Percentiles rank a stretch among this genome's conserved stretches.
phyloP scores from a whole-genome alignment of 2,329 filamentous ascomycete genomes.

The Lasiodiplodia sp. region DNA sequence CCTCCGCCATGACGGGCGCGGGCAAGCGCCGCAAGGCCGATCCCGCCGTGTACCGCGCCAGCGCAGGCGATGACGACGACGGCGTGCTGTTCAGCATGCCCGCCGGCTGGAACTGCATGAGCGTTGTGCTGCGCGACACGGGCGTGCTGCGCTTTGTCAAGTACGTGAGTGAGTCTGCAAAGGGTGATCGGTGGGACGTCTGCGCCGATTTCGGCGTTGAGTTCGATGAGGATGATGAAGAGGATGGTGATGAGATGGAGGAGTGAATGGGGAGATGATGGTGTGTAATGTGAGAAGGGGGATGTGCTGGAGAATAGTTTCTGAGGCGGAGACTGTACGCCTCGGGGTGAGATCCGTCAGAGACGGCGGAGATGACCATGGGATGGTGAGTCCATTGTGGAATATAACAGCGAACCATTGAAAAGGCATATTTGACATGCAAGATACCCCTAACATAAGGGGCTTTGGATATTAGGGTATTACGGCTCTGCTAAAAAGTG shows the following conservation, averaged over 20 bases:
- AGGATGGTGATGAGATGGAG: conserved; percentile 10
- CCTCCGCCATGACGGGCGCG: conserved; percentile 53
- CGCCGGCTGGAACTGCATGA: conserved; percentile 87
- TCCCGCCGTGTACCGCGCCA: conserved; percentile 78
- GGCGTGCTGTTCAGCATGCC: conserved; percentile 73
- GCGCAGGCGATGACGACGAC: conserved; percentile 72
- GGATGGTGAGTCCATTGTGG: too few relatives aligned
- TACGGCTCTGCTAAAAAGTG: background rate
- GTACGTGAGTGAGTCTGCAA: conserved; percentile 83
- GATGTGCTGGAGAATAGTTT: background rate
- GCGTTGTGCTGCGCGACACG: conserved; percentile 85
- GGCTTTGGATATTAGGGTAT: conserved; percentile 11
- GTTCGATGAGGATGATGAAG: conserved; percentile 58
- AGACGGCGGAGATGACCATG: background rate
- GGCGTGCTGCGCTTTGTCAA: conserved; percentile 94
- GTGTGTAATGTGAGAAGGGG: background rate
- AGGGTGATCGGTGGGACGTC: conserved; percentile 92
- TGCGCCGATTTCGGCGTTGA: conserved; percentile 78
- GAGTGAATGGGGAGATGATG: background rate
- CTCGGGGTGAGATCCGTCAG: background rate
- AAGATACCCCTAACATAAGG: background rate
- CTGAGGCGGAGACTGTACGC: background rate
- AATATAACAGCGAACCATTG: background rate
- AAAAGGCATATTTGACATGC: background rate
- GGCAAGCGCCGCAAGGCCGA: conserved; percentile 62